Percentiles rank a stretch among this genome's conserved stretches.
Evolutionary conservation across 1,284 basidiomycete species (phyloP).

Genomic region (Sparassis latifolia): DNA sequence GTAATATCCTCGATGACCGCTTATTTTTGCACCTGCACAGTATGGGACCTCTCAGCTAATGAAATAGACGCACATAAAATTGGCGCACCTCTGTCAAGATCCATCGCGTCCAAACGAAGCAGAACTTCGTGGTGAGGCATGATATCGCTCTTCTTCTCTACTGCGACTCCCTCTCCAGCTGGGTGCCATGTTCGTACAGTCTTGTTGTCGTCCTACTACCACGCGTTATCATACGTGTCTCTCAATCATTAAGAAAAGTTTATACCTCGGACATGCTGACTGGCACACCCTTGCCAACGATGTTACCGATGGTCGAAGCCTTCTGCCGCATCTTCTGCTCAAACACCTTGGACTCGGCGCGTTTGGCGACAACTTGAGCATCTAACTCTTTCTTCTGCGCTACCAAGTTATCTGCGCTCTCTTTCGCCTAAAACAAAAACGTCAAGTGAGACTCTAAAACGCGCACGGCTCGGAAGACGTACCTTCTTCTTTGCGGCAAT

Average conservation of each 20-base stretch:
- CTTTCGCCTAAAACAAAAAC: conserved; percentile 62
- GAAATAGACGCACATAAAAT: conserved; percentile 6
- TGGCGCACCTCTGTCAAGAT: conserved; percentile 81
- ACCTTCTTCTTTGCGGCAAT: conserved; percentile 94
- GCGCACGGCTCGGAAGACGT: conserved; percentile 3
- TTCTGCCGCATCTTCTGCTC: conserved; percentile 78
- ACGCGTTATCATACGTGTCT: not conserved
- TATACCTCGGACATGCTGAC: conserved; percentile 85
- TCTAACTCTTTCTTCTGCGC: conserved; percentile 78
- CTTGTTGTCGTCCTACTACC: conserved; percentile 79
- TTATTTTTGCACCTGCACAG: conserved; percentile 75
- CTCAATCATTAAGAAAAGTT: not conserved
- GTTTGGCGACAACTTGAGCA: conserved; percentile 70
- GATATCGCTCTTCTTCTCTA: conserved; percentile 65
- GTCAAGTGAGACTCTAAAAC: not conserved
- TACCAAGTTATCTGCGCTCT: conserved; percentile 84
- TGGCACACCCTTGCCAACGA: conserved; percentile 84
- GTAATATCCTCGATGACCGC: conserved; percentile 96
- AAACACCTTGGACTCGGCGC: conserved; percentile 70
- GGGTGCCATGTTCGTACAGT: conserved; percentile 85
- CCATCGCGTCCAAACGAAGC: conserved; percentile 89
- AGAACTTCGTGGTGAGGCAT: conserved; percentile 97
- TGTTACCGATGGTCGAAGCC: conserved; percentile 84
- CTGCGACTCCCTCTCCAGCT: conserved; percentile 60
- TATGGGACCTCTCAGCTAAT: not conserved